Evolutionary conservation across 345 rosid species (phyloP).

Genomic region (Populus simonii): DNA sequence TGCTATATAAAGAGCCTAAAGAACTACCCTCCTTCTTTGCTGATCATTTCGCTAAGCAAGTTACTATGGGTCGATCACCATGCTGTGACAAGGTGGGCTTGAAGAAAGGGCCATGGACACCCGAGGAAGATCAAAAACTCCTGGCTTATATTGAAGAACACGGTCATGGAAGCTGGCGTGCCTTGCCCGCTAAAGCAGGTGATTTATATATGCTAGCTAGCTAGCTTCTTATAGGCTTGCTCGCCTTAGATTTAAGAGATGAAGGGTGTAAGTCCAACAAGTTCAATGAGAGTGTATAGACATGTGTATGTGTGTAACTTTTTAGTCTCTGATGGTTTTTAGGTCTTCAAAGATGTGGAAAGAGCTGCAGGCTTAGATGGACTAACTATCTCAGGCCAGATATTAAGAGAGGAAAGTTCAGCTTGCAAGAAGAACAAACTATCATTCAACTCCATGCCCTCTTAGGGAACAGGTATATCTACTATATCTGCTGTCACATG

Average conservation of each 20-base stretch:
- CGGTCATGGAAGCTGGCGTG: conserved; percentile 97
- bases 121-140: conserved; percentile 92
- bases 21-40: conserved; percentile 12
- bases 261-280: not conserved
- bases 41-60: conserved; percentile 15
- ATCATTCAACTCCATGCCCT: conserved; percentile 97
- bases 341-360: conserved; percentile 93
- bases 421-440: conserved; percentile 86
- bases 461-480: conserved; percentile 71
- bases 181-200: conserved; percentile 84
- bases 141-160: conserved; percentile 84
- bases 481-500: not conserved
- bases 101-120: conserved; percentile 98
- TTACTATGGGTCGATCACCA: conserved; percentile 19
- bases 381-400: conserved; percentile 91
- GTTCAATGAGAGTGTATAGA: not conserved
- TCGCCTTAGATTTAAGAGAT: not conserved
- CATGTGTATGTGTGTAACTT: not conserved
- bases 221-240: not conserved
- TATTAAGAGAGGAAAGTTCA: conserved; percentile 90
- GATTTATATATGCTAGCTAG: not conserved
- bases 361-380: conserved; percentile 95
- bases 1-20: conserved; percentile 23
- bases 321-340: not conserved
- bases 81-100: conserved; percentile 71